Conservation (phyloP, 2,329 filamentous ascomycete genomes). For the Sporothrix inflata region DNA sequence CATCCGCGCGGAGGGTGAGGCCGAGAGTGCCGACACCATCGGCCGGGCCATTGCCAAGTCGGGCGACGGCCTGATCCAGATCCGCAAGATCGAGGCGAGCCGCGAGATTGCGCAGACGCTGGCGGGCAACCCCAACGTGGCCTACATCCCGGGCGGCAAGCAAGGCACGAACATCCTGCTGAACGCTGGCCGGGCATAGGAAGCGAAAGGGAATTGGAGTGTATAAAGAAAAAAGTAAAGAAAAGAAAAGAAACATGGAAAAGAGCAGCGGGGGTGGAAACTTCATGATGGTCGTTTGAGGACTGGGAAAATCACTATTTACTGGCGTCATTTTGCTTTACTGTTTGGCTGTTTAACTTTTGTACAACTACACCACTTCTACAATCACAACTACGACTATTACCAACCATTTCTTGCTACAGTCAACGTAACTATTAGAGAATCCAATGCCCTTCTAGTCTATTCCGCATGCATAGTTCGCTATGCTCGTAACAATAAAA, state of each 20-base stretch:
- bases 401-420: neutral
- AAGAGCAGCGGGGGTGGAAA: neutral
- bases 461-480: neutral
- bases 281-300: slow-evolving; percentile 15
- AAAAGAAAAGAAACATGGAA: neutral
- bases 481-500: neutral
- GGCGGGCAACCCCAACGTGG: slow-evolving; percentile 89
- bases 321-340: slow-evolving; percentile 29
- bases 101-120: slow-evolving; percentile 93
- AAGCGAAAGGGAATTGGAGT: slow-evolving; percentile 17
- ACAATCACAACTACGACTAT: slow-evolving; percentile 24
- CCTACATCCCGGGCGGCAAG: slow-evolving; percentile 82
- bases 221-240: neutral
- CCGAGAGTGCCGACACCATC: slow-evolving; percentile 94
- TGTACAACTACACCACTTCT: slow-evolving; percentile 28
- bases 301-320: slow-evolving; percentile 28
- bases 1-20: slow-evolving; percentile 96
- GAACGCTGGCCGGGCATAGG: slow-evolving; percentile 52
- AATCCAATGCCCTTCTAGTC: neutral
- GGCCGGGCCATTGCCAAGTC: slow-evolving; percentile 86
- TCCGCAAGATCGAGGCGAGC: slow-evolving; percentile 95
- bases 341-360: slow-evolving; percentile 6
- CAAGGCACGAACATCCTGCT: slow-evolving; percentile 60
- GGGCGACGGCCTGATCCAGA: slow-evolving; percentile 92
- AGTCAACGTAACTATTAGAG: neutral